Base-by-base conservation (phyloP, 805 yeast species). In the Martiniozyma abietophila region DNA sequence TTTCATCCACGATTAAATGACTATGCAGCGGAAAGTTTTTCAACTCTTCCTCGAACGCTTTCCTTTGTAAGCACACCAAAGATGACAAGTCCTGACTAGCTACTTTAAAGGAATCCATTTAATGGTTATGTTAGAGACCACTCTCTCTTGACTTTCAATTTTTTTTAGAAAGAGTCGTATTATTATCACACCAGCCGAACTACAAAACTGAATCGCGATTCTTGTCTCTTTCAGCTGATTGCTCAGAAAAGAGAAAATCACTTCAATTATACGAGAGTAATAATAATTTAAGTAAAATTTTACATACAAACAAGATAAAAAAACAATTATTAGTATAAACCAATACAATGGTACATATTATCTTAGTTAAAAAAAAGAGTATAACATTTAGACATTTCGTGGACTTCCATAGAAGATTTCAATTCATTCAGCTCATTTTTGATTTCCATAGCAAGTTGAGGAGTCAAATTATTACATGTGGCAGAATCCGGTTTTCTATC, bases 401-500 rank as follows among this genome's bases (percentile, higher is more conserved):
- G 97, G 22, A 89, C 69, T 22, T 69, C 77, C 98, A 89, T 89
- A 41, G 71, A 74, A 16, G 76, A 62, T 60, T 85, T 88, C 51
- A 86, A 59, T 34, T 65, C 69, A 56, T 92, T 88, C 52, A 89
- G 63, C 56, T 89, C 97, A 25, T 79, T 81, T 58, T 78, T 80
- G 47, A 89, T 85, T 56, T 73, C 74, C 54, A 83, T 86, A 0
- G 96, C 96, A 51, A 86, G 59, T 38, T 69, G 65, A 5, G 96
- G 95, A 1, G 95, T 86, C 54, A 86, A 65, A 51, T 80, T 85
- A 56, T 88, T 85, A 59, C 96, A 89, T 2, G 96, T 86, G 3
- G 95, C 94, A 19, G 77, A 65, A 42, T 86, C 96, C 0, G 96
- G 96, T 44, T 78, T 85, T 48, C 98, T 74, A 56, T 89, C 96